phyloP scores from a whole-genome alignment of 1,139 yeast genomes.

The Pichia kudriavzevii region DNA sequence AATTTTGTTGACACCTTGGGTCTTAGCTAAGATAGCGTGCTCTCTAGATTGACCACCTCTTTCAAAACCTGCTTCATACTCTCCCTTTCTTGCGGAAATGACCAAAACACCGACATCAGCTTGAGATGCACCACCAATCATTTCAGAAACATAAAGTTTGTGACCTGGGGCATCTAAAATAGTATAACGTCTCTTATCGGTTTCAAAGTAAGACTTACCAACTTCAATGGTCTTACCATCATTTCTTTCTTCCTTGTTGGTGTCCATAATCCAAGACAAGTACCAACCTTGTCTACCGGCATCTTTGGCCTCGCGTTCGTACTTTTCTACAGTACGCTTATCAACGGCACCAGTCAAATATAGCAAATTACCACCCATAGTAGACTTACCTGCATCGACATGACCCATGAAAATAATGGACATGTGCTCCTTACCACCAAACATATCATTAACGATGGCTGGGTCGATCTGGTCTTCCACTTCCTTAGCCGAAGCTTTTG shows the following conservation, averaged over 20 bases:
- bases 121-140: slow-evolving; percentile 99
- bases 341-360: slow-evolving; percentile 95
- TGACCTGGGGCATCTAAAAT: slow-evolving; percentile 99
- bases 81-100: slow-evolving; percentile 97
- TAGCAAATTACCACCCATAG: slow-evolving; percentile 97
- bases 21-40: slow-evolving; percentile 95
- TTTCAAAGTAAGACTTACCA: slow-evolving; percentile 95
- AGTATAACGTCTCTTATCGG: slow-evolving; percentile 95
- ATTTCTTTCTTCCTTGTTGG: slow-evolving; percentile 95
- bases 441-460: slow-evolving; percentile 83
- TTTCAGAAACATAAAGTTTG: slow-evolving; percentile 95
- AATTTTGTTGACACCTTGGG: slow-evolving; percentile 93
- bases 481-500: slow-evolving; percentile 43
- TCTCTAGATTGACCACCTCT: slow-evolving; percentile 99
- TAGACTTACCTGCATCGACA: slow-evolving; percentile 98
- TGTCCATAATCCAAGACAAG: slow-evolving; percentile 98
- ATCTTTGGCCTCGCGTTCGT: slow-evolving; percentile 96
- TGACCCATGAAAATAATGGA: slow-evolving; percentile 98
- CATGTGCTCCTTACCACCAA: slow-evolving; percentile 95
- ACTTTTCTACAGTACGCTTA: slow-evolving; percentile 97
- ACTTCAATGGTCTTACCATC: slow-evolving; percentile 99
- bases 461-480: slow-evolving; percentile 85
- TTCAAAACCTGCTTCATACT: slow-evolving; percentile 98
- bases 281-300: slow-evolving; percentile 99
- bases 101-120: slow-evolving; percentile 97